Conservation (phyloP, 148 eudicot species). For the Rhododendron henanense region DNA sequence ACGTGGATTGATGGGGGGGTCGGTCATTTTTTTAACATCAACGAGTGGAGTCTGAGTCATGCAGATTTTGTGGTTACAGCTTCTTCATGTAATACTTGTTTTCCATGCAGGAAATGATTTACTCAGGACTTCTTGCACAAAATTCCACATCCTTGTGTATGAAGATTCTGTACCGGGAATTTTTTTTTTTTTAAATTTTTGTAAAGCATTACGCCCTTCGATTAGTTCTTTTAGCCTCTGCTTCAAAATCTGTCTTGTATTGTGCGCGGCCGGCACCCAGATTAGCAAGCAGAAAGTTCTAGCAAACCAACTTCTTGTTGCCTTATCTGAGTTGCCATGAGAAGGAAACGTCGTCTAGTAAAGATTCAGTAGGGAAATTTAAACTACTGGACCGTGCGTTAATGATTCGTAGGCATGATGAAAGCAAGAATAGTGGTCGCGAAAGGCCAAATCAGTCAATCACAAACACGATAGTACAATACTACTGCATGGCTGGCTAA, state of each 20-base stretch:
- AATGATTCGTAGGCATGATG: background rate
- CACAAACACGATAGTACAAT: background rate
- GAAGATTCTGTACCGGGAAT: background rate
- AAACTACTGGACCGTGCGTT: background rate
- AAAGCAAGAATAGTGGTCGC: background rate
- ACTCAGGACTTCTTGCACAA: background rate
- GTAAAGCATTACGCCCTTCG: background rate
- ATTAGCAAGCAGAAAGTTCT: background rate
- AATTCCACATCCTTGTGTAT: background rate
- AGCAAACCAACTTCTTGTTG: background rate
- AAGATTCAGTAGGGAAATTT: conserved; percentile 4
- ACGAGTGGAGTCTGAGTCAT: conserved; percentile 10
- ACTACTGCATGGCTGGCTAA: background rate
- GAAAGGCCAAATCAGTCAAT: background rate
- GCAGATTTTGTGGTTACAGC: background rate
- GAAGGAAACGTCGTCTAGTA: background rate
- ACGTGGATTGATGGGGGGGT: background rate
- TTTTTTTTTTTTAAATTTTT: background rate
- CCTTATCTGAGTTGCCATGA: background rate
- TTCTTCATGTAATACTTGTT: background rate
- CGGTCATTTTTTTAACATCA: background rate
- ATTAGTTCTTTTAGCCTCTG: background rate
- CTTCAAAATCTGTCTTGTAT: background rate
- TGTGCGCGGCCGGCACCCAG: background rate
- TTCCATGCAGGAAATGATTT: background rate